Evolutionary conservation across 1,284 basidiomycete species (phyloP).

Genomic region (Rhodofomes roseus): DNA sequence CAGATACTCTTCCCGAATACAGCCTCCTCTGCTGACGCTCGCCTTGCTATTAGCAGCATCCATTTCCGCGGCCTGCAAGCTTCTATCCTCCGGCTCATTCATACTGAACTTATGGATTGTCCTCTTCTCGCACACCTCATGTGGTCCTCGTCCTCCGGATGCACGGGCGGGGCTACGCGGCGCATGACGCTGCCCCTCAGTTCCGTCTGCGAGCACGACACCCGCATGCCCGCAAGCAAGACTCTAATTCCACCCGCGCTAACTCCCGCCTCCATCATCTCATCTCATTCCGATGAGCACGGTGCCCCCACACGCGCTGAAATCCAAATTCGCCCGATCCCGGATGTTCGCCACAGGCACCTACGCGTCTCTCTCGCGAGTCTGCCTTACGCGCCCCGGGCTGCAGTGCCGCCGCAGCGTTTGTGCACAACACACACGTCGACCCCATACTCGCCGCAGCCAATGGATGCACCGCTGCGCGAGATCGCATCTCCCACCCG

Average conservation of each 20-base stretch:
- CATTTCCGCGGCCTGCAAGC: background rate
- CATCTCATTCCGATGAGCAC: background rate
- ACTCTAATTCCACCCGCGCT: background rate
- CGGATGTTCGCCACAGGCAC: background rate
- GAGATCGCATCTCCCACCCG: background rate
- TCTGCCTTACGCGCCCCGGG: background rate
- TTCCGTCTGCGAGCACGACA: background rate
- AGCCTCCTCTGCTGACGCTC: background rate
- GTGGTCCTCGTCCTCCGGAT: background rate
- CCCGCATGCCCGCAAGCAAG: background rate
- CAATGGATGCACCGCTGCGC: background rate
- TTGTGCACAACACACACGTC: background rate
- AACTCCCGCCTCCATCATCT: background rate
- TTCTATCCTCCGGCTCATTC: background rate
- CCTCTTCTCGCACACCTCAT: background rate
- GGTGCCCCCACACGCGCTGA: background rate
- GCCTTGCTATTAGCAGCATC: background rate
- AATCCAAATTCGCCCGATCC: conserved; percentile 1
- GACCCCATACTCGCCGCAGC: background rate
- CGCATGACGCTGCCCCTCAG: background rate
- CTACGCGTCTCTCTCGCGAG: background rate
- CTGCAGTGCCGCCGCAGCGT: background rate
- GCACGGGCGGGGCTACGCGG: background rate
- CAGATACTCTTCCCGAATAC: background rate
- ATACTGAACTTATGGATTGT: background rate